Evolutionary conservation across 306 rosid genomes (phyloP).

Genomic region (Malus orientalis): DNA sequence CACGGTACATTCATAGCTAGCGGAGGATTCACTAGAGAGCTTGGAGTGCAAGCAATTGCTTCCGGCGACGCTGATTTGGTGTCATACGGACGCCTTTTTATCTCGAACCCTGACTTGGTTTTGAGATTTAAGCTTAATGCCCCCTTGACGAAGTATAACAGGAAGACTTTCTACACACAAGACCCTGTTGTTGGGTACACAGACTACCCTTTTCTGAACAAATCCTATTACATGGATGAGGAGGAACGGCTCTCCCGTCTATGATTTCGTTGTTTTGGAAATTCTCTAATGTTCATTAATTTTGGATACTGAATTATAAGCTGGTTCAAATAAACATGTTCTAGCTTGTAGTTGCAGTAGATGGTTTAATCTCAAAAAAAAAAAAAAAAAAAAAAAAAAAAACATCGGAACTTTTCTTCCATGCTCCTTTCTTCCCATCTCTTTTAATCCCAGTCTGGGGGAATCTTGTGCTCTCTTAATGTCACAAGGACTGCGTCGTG

Average conservation of each 20-base stretch:
- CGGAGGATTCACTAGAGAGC: slow-evolving; percentile 71
- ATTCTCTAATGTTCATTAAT: background rate
- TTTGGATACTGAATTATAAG: too few species aligned
- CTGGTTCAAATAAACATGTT: too few species aligned
- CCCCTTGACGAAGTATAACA: slow-evolving; percentile 49
- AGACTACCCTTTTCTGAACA: slow-evolving; percentile 64
- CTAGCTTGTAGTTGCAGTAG: too few species aligned
- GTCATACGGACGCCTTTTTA: slow-evolving; percentile 66
- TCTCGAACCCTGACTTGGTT: slow-evolving; percentile 73
- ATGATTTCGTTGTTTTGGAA: slow-evolving; percentile 14
- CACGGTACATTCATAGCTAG: slow-evolving; percentile 70
- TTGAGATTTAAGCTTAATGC: slow-evolving; percentile 54
- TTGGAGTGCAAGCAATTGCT: slow-evolving; percentile 64
- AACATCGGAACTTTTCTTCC: too few species aligned
- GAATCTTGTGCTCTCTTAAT: too few species aligned
- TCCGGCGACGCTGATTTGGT: slow-evolving; percentile 69
- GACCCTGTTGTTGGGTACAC: slow-evolving; percentile 87
- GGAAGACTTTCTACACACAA: slow-evolving; percentile 73
- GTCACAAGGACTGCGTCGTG: too few species aligned
- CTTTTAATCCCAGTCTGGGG: too few species aligned
- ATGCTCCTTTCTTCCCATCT: too few species aligned
- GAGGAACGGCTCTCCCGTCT: slow-evolving; percentile 38
- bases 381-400: too few species aligned
- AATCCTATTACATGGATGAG: background rate
- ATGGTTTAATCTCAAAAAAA: too few species aligned